Percentiles rank a stretch among this genome's conserved stretches.
These are phyloP conservation scores for Boletus vermiculosoides DNA, from an alignment of 768 basidiomycete genomes.

Conservation along the genomic window DNA sequence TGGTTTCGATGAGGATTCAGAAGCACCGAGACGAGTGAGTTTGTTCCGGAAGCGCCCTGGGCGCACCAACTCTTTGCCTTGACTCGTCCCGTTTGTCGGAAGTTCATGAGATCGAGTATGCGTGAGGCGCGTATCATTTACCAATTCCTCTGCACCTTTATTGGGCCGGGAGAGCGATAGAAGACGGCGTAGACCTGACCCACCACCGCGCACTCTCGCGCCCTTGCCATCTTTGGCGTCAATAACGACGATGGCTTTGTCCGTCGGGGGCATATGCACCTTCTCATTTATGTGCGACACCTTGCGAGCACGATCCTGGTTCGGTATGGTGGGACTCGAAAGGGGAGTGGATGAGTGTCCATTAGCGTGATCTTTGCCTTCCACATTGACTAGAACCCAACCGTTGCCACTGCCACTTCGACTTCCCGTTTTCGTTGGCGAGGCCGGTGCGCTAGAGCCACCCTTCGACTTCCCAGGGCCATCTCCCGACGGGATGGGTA, in stretches of 20 bases:
- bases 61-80: constrained; percentile 22
- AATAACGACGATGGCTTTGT: constrained; percentile 61
- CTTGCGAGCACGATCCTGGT: constrained; percentile 30
- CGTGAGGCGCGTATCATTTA: constrained; percentile 24
- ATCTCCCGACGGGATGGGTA: constrained; percentile 31
- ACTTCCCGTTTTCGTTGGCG: constrained; percentile 35
- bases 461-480: constrained; percentile 22
- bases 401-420: constrained; percentile 47
- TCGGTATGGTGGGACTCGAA: constrained; percentile 29
- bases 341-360: constrained; percentile 25
- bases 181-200: constrained; percentile 33
- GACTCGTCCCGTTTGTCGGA: constrained; percentile 18
- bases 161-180: constrained; percentile 33
- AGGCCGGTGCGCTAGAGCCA: constrained; percentile 26
- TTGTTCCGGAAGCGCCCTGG: constrained; percentile 31
- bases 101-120: constrained; percentile 29
- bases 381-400: constrained; percentile 68
- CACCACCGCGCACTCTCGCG: constrained; percentile 24
- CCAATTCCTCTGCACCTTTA: constrained; percentile 31
- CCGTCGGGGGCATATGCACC: constrained; percentile 44
- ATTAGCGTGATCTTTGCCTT: constrained; percentile 38
- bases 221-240: constrained; percentile 50
- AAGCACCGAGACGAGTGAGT: constrained; percentile 26
- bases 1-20: constrained; percentile 30
- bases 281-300: constrained; percentile 28